Evolutionary conservation across 345 rosid genomes (phyloP), one percentile per base, ranked within the genome.

Genomic region (Leavenworthia alabamica): DNA sequence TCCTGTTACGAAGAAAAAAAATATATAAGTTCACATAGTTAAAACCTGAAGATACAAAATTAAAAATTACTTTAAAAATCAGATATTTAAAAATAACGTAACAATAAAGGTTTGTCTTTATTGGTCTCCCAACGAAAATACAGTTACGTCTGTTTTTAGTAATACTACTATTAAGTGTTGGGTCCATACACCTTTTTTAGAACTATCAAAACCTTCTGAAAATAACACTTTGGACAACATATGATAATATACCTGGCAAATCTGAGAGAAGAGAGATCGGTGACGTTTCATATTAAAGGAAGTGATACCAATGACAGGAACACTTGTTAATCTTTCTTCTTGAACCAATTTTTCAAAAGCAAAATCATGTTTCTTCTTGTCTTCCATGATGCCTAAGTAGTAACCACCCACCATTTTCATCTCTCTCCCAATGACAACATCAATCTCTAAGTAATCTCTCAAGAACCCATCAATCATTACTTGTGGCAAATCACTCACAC

Each of bases 391-490:
- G 8, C 86, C 90, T 8, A 72, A 49, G 72, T 73, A 83, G 41
- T 76, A 80, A 3, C 86, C 88, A 19, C 62, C 42, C n/a, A 73
- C 42, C 7, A 36, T 60, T 55, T 76, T 78, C 71, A 84, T 41
- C 31, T 82, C 84, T 66, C 84, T 79, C 7, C 80, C 90, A 1
- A 75, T 22, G 47, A 80, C 82, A 43, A 22, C 69, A 16, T 80
- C 82, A 73, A 76, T 63, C 32, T 77, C 75, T 62, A 82, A 41
- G 51, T 80, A 76, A 55, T 84, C 78, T 56, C 42, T 72, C 60
- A 86, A 56, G 60, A 83, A 80, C 17, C 64, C 70, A 52, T 84
- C 86, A 56, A 84, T 73, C 94, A 84, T 84, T 13, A 80, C 45
- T 20, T 65, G 75, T 5, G 94, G 90, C 58, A 82, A 54, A 28